Evolutionary conservation across 345 rosid genomes (phyloP), one percentile per base, ranked within the genome.

Genomic region (Nephelium lappaceum): DNA sequence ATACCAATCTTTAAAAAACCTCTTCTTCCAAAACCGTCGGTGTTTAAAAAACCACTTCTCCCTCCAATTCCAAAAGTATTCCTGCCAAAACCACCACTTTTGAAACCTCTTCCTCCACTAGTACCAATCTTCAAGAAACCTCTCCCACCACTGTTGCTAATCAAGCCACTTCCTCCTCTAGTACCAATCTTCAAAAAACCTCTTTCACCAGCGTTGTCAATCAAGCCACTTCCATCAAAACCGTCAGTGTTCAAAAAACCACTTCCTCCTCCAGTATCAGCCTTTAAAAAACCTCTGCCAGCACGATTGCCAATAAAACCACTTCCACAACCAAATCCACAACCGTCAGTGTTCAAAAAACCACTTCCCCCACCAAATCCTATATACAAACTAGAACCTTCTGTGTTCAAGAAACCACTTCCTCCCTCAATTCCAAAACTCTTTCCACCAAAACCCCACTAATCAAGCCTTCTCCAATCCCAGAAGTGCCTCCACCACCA

Each of bases 281-380:
- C 3, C 1, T 1, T 11, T 0, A 10, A 51, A 6, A 24, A 77
- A 49, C n/a, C 58, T 0, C 49, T 62, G 8, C 84, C 81, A 3
- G 78, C 81, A 14, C 80, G 74, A 0, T 51, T 45, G 3, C 79
- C 79, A n/a, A 9, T 14, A 0, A 71, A 2, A 27, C 63, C 18
- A 4, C 55, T 49, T 49, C n/a, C 79, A 0, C n/a, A n/a, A n/a
- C n/a, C n/a, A n/a, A n/a, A n/a, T n/a, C 85, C 81, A 0, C 73
- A 71, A 0, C 43, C 77, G 11, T 84, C 84, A 0, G 25, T 80
- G 0, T 72, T 76, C 23, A 75, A 86, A 15, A 83, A 83, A 71
- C 85, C 85, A 14, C 41, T 12, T 0, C 80, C 80, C 0, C 81
- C 80, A 0, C 80, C 80, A 0, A 31, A 79, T 45, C 86, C 88